phyloP scores from a whole-genome alignment of 208 protist species.

The Zelonia costaricensis region DNA sequence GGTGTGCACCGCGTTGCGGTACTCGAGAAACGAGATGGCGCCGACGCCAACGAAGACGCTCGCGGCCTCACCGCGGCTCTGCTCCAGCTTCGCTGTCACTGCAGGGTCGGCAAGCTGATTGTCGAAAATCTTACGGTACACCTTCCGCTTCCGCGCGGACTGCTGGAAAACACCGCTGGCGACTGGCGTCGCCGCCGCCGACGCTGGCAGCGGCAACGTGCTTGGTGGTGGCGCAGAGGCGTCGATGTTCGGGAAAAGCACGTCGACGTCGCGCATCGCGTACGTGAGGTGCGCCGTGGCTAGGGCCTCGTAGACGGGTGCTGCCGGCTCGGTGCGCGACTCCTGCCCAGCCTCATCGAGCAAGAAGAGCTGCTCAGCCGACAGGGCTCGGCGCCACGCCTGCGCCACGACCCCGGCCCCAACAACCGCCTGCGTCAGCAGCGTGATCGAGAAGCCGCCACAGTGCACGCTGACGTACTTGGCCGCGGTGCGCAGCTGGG shows the following conservation, averaged over 20 bases:
- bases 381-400: constrained; percentile 20
- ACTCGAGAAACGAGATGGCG: constrained; percentile 29
- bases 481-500: constrained; percentile 11
- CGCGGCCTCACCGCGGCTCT: background rate
- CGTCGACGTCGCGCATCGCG: constrained; percentile 30
- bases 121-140: constrained; percentile 33
- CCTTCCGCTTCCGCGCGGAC: constrained; percentile 25
- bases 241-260: constrained; percentile 36
- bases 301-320: constrained; percentile 27
- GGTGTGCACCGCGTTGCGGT: constrained; percentile 11
- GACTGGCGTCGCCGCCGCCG: background rate
- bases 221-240: background rate
- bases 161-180: constrained; percentile 14
- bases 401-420: constrained; percentile 9
- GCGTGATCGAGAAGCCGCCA: constrained; percentile 20
- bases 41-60: constrained; percentile 26
- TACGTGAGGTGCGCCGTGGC: constrained; percentile 33
- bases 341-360: background rate
- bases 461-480: constrained; percentile 29
- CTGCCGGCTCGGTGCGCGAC: background rate
- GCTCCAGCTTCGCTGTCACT: constrained; percentile 16
- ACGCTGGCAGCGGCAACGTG: constrained; percentile 2
- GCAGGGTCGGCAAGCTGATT: constrained; percentile 21
- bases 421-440: constrained; percentile 20
- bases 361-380: constrained; percentile 9